phyloP scores from a whole-genome alignment of 352 stramenopile genomes.

The Pythium periplocum region DNA sequence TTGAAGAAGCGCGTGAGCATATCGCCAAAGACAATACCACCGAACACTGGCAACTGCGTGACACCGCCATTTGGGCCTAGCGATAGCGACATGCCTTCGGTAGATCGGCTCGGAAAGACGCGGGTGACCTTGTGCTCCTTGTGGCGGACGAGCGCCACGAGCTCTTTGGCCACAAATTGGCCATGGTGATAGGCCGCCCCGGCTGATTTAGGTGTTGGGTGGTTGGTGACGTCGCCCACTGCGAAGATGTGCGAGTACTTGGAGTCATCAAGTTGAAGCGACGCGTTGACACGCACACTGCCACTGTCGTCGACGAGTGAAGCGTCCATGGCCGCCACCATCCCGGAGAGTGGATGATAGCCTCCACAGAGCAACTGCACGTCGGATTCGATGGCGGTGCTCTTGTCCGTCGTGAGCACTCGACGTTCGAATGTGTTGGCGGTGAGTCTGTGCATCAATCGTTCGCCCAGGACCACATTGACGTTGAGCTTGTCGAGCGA shows the following conservation, averaged over 20 bases:
- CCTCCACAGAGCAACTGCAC: slow-evolving; percentile 49
- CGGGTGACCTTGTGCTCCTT: neutral
- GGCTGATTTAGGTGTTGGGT: slow-evolving; percentile 37
- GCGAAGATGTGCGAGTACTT: slow-evolving; percentile 51
- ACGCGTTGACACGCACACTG: slow-evolving; percentile 38
- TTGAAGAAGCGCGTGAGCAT: slow-evolving; percentile 1
- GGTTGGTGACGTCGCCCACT: slow-evolving; percentile 47
- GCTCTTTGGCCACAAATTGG: slow-evolving; percentile 3
- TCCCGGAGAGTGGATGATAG: slow-evolving; percentile 17
- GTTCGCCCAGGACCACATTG: slow-evolving; percentile 45
- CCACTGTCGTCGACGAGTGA: slow-evolving; percentile 32
- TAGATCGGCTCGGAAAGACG: neutral
- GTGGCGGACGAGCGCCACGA: slow-evolving; percentile 28
- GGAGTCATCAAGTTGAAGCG: slow-evolving; percentile 38
- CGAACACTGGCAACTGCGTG: neutral
- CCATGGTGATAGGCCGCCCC: slow-evolving; percentile 1
- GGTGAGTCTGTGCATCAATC: slow-evolving; percentile 28
- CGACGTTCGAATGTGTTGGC: slow-evolving; percentile 28
- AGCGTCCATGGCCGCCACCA: slow-evolving; percentile 32
- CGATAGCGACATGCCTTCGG: slow-evolving; percentile 1
- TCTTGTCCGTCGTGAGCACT: slow-evolving; percentile 34
- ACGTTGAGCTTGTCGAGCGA: slow-evolving; percentile 32
- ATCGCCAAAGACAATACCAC: slow-evolving; percentile 3
- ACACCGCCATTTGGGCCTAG: slow-evolving; percentile 1
- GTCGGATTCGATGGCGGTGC: slow-evolving; percentile 37